A percentile compares a stretch with the other conserved stretches of the same genome.
Conservation (phyloP, 139 green algal species). For the Mychonastes homosphaera region DNA sequence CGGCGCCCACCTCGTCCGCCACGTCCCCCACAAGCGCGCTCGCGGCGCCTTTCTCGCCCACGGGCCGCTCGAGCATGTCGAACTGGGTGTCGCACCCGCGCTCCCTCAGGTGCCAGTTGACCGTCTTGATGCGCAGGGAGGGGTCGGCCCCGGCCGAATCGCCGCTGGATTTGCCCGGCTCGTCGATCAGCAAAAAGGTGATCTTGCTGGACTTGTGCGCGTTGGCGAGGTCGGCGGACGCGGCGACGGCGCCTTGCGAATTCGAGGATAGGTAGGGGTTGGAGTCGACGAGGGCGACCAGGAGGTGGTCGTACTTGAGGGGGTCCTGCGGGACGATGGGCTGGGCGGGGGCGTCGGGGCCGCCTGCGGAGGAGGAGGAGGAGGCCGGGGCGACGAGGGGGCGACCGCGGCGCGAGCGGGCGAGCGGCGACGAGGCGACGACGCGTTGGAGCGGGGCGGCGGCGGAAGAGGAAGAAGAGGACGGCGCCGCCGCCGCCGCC, state of each 20-base stretch:
- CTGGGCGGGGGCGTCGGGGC: too few species aligned
- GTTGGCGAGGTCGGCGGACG: slow-evolving; percentile 21
- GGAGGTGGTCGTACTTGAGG: slow-evolving; percentile 33
- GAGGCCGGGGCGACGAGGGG: too few species aligned
- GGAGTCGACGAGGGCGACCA: slow-evolving; percentile 44
- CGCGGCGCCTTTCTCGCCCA: background rate
- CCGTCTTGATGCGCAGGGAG: background rate
- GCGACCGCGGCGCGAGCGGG: too few species aligned
- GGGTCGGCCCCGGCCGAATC: background rate
- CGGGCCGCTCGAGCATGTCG: background rate
- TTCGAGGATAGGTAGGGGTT: slow-evolving; percentile 39
- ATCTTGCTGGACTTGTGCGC: slow-evolving; percentile 29
- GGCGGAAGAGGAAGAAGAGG: too few species aligned
- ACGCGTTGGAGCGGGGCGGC: too few species aligned
- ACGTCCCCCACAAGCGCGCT: slow-evolving; percentile 35
- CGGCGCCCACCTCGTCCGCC: slow-evolving; percentile 52
- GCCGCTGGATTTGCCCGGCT: slow-evolving; percentile 9
- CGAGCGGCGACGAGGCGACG: too few species aligned
- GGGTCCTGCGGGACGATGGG: background rate
- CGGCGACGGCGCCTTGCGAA: slow-evolving; percentile 27
- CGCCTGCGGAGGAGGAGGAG: too few species aligned
- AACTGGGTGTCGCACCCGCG: background rate
- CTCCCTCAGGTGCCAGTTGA: background rate
- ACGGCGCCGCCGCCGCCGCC: too few species aligned
- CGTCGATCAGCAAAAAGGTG: slow-evolving; percentile 53